Evolutionary conservation across 2,329 filamentous ascomycete species (phyloP).

Genomic region (Talaromyces verruculosus): DNA sequence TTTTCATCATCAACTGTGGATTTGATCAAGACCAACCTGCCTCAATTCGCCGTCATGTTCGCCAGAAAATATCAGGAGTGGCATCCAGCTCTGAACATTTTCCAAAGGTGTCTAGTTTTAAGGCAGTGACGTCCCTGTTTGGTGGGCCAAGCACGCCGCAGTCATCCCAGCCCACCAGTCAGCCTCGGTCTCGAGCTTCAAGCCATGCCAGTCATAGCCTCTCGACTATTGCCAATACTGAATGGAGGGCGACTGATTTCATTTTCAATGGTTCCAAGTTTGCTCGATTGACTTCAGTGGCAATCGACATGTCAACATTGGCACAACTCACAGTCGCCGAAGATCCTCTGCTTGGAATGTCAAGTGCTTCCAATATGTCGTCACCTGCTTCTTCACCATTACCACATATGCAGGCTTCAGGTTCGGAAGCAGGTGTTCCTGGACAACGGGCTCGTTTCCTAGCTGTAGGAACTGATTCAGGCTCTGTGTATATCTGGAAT

Average conservation of each 20-base stretch:
- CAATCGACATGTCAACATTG: constrained; percentile 72
- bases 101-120: constrained; percentile 25
- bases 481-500: constrained; percentile 81
- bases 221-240: constrained; percentile 49
- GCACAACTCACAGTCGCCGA: constrained; percentile 71
- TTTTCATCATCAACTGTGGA: constrained; percentile 74
- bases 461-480: constrained; percentile 75
- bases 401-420: constrained; percentile 48
- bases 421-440: constrained; percentile 64
- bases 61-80: constrained; percentile 48
- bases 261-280: constrained; percentile 60
- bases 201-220: constrained; percentile 33
- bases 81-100: constrained; percentile 24
- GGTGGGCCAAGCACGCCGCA: constrained; percentile 41
- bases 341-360: constrained; percentile 68
- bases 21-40: constrained; percentile 59
- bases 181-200: constrained; percentile 36
- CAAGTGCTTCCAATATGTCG: constrained; percentile 54
- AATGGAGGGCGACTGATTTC: constrained; percentile 66
- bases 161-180: background rate
- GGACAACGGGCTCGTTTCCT: constrained; percentile 80
- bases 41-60: constrained; percentile 58
- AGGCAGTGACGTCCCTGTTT: constrained; percentile 50
- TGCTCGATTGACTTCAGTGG: constrained; percentile 66
- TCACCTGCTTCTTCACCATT: constrained; percentile 56